Base-by-base conservation (phyloP, 306 rosid species). In the Fagus crenata region DNA sequence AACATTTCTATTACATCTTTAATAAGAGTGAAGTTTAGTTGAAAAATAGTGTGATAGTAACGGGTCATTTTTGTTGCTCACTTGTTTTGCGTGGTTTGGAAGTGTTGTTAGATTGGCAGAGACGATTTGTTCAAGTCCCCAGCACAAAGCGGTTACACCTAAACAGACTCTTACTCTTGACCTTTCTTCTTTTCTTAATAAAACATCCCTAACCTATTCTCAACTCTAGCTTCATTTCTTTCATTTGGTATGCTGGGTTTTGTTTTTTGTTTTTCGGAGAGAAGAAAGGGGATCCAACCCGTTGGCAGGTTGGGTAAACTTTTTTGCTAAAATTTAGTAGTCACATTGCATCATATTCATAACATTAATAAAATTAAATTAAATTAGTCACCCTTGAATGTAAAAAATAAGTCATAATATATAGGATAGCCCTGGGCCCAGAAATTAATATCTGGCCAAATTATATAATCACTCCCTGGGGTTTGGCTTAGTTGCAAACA, bases 161-260 rank as follows among this genome's bases (percentile, higher is more conserved):
- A 90, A 82, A 81, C 78, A 77, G 96, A 90, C 74, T 85, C 86
- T 67, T 85, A 89, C 98, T 74, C 87, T 81, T 80, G 87, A 93
- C 97, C 98, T 87, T 81, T 64, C 73, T 69, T 36, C 51, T 78
- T 76, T 3, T 35, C 55, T 69, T 55, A 71, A 74, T 73, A 13
- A 37, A 37, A 37, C 14, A 35, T 42, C 8, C 51, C 1, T 49
- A 75, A 72, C 37, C 77, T 54, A 73, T 46, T 6, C 49, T 12
- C 67, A 43, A 58, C 64, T 72, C 67, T 41, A 80, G 41, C 51
- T 78, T 49, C 41, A 22, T 14, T 6, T 28, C 13, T 36, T 49
- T 39, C 31, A 40, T 17, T 39, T 17, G 71, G 67, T 60, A 9
- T 42, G n/a, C 3, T 6, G 32, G 6, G 17, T 28, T 6, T 55